Evolutionary conservation across 2,329 filamentous ascomycete genomes (phyloP), one percentile per base, ranked within the genome.

Genomic region (Alternaria rosae): DNA sequence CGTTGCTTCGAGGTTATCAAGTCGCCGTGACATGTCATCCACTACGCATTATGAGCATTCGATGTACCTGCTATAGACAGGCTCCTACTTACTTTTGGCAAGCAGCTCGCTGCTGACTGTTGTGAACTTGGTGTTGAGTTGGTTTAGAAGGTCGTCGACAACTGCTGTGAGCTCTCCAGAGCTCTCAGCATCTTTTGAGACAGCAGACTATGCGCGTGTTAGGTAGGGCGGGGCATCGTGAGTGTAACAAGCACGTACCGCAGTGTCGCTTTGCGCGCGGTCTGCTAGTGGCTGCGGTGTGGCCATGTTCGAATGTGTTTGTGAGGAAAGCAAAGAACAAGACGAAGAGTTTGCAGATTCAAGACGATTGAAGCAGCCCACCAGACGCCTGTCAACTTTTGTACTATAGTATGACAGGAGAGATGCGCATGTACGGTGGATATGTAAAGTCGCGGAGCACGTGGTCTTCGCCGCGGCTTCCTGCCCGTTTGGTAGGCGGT

Each of bases 1-100:
- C 13, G 90, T 89, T 23, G 90, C 85, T 78, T 96, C 94, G 11
- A 97, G 85, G 60, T 89, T 92, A 76, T 97, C 94, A 21, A 97
- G 82, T 25, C 94, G 88, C 63, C 91, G 86, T 13, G 92, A 91
- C 93, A 97, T 97, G 66, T 97, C 93, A 75, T 97, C 94, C 91
- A 97, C 93, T 97, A 25, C 17, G 3, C 20, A 7, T 28, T 8
- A 9, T 62, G 9, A 66, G 54, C 43, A 26, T 21, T 41, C 9
- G 13, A 1, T 10, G 10, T 15, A 8, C 1, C 9, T 3, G 1
- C 3, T 8, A 4, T 11, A 20, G 17, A 50, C n/a, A 58, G 21
- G 5, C 44, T 30, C 11, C 82, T 25, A 5, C 89, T 77, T 80
- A 97, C 93, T 92, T 82, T 97, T 97, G 38, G 91, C 87, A 71